Conservation (phyloP, 768 basidiomycete species). For the Imleria badia region DNA sequence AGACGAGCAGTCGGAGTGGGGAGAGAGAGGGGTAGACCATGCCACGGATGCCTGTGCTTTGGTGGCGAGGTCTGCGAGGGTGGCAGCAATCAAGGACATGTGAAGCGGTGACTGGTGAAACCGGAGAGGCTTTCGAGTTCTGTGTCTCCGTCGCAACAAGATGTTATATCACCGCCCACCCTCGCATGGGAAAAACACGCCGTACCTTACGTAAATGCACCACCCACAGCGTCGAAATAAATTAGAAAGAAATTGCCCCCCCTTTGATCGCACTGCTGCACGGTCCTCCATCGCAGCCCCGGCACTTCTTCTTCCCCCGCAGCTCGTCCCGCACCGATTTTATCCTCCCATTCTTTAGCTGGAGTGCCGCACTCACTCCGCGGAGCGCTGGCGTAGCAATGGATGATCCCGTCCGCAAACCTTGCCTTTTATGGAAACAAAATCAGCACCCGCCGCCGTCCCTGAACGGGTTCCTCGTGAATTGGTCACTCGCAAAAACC, state of each 20-base stretch:
- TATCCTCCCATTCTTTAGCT: neutral
- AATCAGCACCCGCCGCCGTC: constrained; percentile 19
- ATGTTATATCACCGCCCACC: constrained; percentile 29
- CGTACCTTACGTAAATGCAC: constrained; percentile 19
- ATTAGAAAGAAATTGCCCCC: neutral
- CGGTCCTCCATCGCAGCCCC: neutral
- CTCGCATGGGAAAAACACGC: constrained; percentile 32
- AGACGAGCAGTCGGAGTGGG: constrained; percentile 14
- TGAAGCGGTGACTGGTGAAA: constrained; percentile 19
- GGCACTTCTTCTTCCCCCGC: constrained; percentile 9
- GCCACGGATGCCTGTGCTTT: constrained; percentile 24
- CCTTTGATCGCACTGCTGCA: constrained; percentile 1
- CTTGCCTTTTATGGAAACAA: constrained; percentile 11
- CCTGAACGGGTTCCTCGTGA: constrained; percentile 25
- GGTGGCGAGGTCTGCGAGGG: constrained; percentile 28
- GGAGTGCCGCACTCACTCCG: constrained; percentile 9
- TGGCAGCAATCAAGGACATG: constrained; percentile 31
- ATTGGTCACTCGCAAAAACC: neutral
- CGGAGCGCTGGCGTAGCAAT: constrained; percentile 16
- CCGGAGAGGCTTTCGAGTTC: constrained; percentile 3
- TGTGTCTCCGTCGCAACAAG: constrained; percentile 27
- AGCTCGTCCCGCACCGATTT: neutral
- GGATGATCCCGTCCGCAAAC: constrained; percentile 10
- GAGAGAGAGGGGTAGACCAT: constrained; percentile 4
- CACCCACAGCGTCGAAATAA: constrained; percentile 8